Base-by-base conservation (phyloP, 2,329 filamentous ascomycete genomes). In the Sphaerostilbella broomeana region DNA sequence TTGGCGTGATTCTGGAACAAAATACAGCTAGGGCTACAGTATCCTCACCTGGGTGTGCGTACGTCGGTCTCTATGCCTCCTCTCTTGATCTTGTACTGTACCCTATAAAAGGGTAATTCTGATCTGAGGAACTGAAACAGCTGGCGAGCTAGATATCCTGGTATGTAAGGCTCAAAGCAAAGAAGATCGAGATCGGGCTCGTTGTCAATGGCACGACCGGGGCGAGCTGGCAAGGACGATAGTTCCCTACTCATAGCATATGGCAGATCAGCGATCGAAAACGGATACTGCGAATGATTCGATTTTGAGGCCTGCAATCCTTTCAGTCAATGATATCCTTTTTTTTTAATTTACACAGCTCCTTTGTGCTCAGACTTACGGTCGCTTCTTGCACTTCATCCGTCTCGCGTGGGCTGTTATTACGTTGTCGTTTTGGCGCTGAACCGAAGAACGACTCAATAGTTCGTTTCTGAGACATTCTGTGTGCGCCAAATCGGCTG, bases 41-140 rank as follows among this genome's bases (percentile, higher is more conserved):
- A 15, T 15, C 28, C 27, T 35, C 51, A 68, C 64, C 70, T 65
- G 25, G 70, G 71, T 5, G 70, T 77, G 28, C 59, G 61, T 54
- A 89, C 78, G 16, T 74, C 66, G 0, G 79, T 82, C 39, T 79
- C 72, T 2, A 74, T 59, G 1, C 75, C 71, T 3, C 77, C 77
- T 6, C 85, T 74, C 38, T 77, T 81, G 51, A 88, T 85, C 21
- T 70, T 77, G 52, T 88, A 88, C 50, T 78, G 72, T 4, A 88
- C 84, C 37, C 82, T 73, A 52, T 88, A 86, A 61, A 88, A 89
- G 7, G 82, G 82, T 1, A 90, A 61, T 44, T 83, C 72, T n/a
- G 68, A 60, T 2, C 85, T 75, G 2, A 90, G 69, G 52, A 87
- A 87, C 11, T 77, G 63, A 58, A 89, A 90, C 0, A 87, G 59